Base-by-base conservation (phyloP, 768 basidiomycete genomes). In the Coprinopsis sp. region DNA sequence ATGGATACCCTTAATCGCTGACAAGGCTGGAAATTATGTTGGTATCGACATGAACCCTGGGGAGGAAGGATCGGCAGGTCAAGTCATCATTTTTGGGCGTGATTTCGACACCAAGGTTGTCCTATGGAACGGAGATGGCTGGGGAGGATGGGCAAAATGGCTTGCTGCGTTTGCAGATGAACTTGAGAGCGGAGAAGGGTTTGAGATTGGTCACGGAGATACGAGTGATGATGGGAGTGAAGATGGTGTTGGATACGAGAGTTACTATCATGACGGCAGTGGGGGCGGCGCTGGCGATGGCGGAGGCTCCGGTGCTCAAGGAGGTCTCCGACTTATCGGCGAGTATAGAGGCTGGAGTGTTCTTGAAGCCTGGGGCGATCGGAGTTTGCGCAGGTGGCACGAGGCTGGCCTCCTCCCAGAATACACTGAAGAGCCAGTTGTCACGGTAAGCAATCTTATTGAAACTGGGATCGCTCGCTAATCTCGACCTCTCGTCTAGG, bases 81-180 rank as follows among this genome's bases (percentile, higher is more conserved):
- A 99, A 62, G 95, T 97, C 37, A 96, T 99, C 48, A 84, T 97
- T 39, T 99, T 98, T 63, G 96, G 96, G n/a, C 80, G 96, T 41
- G 96, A 98, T 61, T 97, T 98, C 64, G 96, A 99, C 65, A 87
- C 91, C 10, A 99, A 99, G 62, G 90, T 96, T 29, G 94, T 98
- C 33, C 72, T 98, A 37, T 97, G 87, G 83, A 74, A 78, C 42
- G 96, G 96, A 6, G 92, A 97, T 47, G 92, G 93, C 6, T 75
- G 78, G 13, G 82, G 78, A 8, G 96, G 95, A 3, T 99, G 96
- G 95, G 96, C 91, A 28, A 82, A 83, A 58, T 99, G 93, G 91
- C 67, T 98, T 42, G 83, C 91, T 4, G 74, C 72, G 45, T 97
- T 98, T 57, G 92, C 81, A 1, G 95, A 98, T 23, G 93, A 97